These are phyloP conservation scores for Syncephalastrum sp. DNA, from an alignment of 371 early-diverging fungal species.

Conservation along the genomic window DNA sequence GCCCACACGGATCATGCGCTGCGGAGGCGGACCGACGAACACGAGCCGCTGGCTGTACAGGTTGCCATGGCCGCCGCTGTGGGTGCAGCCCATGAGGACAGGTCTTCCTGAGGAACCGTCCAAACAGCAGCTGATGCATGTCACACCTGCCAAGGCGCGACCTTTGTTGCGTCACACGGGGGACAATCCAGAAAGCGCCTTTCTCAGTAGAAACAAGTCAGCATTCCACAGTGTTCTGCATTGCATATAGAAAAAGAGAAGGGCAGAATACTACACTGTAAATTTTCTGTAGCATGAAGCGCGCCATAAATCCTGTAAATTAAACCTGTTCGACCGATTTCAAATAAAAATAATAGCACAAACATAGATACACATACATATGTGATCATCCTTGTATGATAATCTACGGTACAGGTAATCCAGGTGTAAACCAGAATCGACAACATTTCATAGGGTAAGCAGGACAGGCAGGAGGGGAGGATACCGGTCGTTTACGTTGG, in stretches of 20 bases:
- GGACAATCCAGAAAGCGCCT: slow-evolving; percentile 1
- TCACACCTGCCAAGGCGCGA: slow-evolving; percentile 27
- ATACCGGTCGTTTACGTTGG: too few species aligned
- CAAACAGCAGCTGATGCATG: slow-evolving; percentile 21
- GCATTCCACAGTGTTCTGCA: not conserved
- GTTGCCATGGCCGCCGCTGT: slow-evolving; percentile 27
- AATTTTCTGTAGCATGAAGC: not conserved
- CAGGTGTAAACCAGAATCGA: too few species aligned
- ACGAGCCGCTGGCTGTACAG: slow-evolving; percentile 20
- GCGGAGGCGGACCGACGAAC: slow-evolving; percentile 21
- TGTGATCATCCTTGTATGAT: too few species aligned
- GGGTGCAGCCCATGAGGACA: slow-evolving; percentile 20
- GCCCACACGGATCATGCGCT: slow-evolving; percentile 25
- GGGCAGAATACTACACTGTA: not conserved
- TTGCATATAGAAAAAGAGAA: not conserved
- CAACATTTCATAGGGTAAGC: too few species aligned
- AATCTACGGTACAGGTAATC: too few species aligned
- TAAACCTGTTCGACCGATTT: not conserved
- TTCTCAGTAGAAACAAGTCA: not conserved
- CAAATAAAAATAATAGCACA: too few species aligned
- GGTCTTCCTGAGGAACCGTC: not conserved
- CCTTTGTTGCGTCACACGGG: slow-evolving; percentile 26
- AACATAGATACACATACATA: too few species aligned
- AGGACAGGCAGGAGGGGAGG: too few species aligned
- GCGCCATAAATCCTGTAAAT: not conserved